Conservation (phyloP, 2,329 filamentous ascomycete genomes). For the Ophiocordyceps sinensis region DNA sequence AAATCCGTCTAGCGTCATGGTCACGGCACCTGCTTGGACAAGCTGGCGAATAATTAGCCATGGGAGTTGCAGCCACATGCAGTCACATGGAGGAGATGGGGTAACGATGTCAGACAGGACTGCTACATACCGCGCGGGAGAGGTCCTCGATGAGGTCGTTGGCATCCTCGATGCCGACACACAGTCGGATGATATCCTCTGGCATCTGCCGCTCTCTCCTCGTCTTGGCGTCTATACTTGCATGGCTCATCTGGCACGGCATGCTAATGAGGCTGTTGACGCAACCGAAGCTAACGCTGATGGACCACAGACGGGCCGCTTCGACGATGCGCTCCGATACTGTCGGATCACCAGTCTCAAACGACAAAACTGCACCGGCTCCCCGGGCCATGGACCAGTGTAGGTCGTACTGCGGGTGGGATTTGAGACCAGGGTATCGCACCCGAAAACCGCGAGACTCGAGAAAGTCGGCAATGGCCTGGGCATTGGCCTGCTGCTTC, state of each 20-base stretch:
- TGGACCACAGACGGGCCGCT: conserved; percentile 79
- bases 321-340: conserved; percentile 90
- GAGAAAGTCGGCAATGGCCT: conserved; percentile 82
- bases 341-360: conserved; percentile 78
- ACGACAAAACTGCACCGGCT: conserved; percentile 84
- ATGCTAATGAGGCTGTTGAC: conserved; percentile 98
- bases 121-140: conserved; percentile 63
- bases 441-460: conserved; percentile 87
- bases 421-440: conserved; percentile 84
- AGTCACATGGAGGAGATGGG: neutral
- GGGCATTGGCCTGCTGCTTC: conserved; percentile 88
- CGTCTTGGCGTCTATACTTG: conserved; percentile 93
- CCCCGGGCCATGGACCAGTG: conserved; percentile 94
- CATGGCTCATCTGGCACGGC: conserved; percentile 99
- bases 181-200: conserved; percentile 90
- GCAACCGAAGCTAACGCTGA: conserved; percentile 94
- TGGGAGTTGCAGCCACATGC: neutral
- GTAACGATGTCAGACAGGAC: neutral
- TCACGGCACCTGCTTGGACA: conserved; percentile 83
- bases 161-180: conserved; percentile 89
- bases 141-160: conserved; percentile 89
- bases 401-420: conserved; percentile 89
- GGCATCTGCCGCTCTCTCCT: conserved; percentile 80
- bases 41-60: conserved; percentile 34
- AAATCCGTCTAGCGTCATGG: too few species aligned